A percentile compares a stretch with the other conserved stretches of the same genome.
phyloP scores from a whole-genome alignment of 116 monocot species.

The Papilionanthe hybrid region DNA sequence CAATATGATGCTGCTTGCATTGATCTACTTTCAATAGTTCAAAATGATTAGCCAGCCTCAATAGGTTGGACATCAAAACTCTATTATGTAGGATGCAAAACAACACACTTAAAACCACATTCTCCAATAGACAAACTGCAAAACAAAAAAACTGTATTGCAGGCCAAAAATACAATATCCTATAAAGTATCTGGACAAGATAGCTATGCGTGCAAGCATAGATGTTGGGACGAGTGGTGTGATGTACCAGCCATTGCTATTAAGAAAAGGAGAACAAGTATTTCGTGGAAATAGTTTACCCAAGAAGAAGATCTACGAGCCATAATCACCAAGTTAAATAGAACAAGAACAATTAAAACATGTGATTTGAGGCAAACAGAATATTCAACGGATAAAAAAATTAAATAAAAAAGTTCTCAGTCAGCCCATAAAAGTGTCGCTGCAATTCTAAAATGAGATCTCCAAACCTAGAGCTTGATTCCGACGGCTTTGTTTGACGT shows the following conservation, averaged over 20 bases:
- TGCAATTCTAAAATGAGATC: too few relatives aligned
- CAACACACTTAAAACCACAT: not conserved
- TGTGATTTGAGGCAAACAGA: too few relatives aligned
- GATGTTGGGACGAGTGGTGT: not conserved
- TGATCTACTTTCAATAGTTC: not conserved
- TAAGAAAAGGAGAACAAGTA: not conserved
- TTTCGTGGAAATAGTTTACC: too few relatives aligned
- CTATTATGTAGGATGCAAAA: not conserved
- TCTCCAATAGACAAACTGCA: not conserved
- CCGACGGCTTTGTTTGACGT: too few relatives aligned
- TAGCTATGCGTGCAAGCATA: not conserved
- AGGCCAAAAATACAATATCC: not conserved
- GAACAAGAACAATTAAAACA: too few relatives aligned
- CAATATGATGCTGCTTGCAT: not conserved
- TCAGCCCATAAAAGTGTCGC: too few relatives aligned
- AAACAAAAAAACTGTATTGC: not conserved
- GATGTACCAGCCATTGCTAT: not conserved
- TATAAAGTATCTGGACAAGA: not conserved
- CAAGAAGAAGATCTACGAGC: too few relatives aligned
- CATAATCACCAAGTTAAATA: too few relatives aligned
- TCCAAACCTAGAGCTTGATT: too few relatives aligned
- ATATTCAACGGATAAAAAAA: too few relatives aligned
- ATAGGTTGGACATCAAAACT: not conserved
- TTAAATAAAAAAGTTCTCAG: too few relatives aligned
- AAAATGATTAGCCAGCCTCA: not conserved